A percentile compares a stretch with the other conserved stretches of the same genome.
phyloP scores from a whole-genome alignment of 441 rosid species.

The Lagerstroemia fauriei region DNA sequence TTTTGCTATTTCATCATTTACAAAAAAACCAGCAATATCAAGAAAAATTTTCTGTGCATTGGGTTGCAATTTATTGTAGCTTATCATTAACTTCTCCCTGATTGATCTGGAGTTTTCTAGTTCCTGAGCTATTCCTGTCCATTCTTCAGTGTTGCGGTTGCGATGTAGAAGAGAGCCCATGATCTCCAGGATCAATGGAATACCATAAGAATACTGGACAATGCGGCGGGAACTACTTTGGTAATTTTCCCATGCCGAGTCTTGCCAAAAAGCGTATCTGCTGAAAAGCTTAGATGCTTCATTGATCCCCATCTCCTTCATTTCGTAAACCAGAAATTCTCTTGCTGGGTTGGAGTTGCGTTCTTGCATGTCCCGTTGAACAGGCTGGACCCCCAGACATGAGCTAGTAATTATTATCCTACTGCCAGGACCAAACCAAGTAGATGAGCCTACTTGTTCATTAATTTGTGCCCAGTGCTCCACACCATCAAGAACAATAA shows the following conservation, averaged over 20 bases:
- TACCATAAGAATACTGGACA: background rate
- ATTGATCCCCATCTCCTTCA: background rate
- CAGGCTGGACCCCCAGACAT: too few relatives aligned
- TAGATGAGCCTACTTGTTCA: background rate
- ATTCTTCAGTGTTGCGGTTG: background rate
- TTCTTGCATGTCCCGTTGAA: background rate
- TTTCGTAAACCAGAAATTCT: background rate
- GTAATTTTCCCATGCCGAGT: background rate
- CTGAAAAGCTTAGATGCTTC: background rate
- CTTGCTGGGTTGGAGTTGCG: background rate
- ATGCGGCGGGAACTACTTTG: background rate
- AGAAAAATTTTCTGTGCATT: background rate
- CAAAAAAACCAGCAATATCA: background rate
- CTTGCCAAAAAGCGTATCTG: background rate
- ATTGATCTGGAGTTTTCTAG: background rate
- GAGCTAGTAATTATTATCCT: slow-evolving; percentile 16
- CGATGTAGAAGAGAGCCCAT: slow-evolving; percentile 5
- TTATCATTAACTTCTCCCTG: background rate
- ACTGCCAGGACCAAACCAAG: slow-evolving; percentile 10
- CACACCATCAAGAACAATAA: slow-evolving; percentile 24
- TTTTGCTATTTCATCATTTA: background rate
- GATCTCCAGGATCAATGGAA: slow-evolving; percentile 11
- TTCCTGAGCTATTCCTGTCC: background rate
- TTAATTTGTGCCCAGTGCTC: background rate
- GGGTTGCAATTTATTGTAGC: background rate